Evolutionary conservation across 2,329 filamentous ascomycete species (phyloP), one percentile per base, ranked within the genome.

Genomic region (Aspergillus brasiliensis): DNA sequence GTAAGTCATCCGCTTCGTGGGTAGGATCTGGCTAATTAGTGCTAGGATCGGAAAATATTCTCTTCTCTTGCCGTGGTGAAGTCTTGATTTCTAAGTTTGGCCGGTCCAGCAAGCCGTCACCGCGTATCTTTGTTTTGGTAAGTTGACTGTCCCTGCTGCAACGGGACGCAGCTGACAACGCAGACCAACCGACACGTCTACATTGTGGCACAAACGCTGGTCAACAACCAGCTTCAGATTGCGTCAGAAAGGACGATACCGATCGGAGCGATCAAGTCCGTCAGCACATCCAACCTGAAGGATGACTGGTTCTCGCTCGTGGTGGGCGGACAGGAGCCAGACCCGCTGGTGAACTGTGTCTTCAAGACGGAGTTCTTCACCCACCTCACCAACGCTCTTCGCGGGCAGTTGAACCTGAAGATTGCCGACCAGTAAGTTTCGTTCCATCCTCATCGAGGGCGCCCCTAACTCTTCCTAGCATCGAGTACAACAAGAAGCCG

Each of bases 321-420:
- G 3, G 84, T 96, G 47, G 92, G 93, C 31, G 88, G 89, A 8
- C 92, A 96, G 72, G 94, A 98, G 74, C 84, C 95, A 0, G 95
- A 99, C 75, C 92, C 95, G n/a, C 83, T 99, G 21, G 78, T 99
- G 70, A 96, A 89, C 78, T 99, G 95, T 72, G 81, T 97, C 19
- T 88, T 99, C 77, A 99, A 99, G 82, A 99, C 95, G 0, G 95
- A 99, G 72, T 88, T 99, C 77, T 96, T 98, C 73, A 96, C 94
- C 0, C 93, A 97, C 64, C 88, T 99, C 80, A 87, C 89, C 72
- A 88, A 86, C 53, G 87, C 88, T 55, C 90, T 96, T 77, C 88
- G 90, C 3, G 91, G 90, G 8, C 88, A 91, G 8, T 85, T 96
- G 72, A 92, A 88, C 72, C 79, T 99, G 51, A 92, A 91, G 77